Evolutionary conservation across 2,329 filamentous ascomycete species (phyloP).

Genomic region (Paramyrothecium sp.): DNA sequence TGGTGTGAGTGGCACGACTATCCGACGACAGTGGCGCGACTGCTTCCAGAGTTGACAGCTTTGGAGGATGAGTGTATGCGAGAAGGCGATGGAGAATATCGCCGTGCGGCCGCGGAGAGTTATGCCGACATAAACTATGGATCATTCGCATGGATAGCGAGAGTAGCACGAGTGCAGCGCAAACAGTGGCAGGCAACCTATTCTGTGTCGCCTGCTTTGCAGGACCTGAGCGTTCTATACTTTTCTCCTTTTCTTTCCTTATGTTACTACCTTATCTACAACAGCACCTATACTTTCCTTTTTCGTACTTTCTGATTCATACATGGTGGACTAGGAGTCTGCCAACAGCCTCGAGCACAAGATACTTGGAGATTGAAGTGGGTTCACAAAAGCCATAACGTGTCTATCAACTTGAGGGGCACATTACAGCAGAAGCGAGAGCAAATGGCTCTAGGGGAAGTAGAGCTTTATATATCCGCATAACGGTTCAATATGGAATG

Average conservation of each 20-base stretch:
- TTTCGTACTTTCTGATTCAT: conserved; percentile 26
- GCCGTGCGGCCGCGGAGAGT: too few relatives aligned
- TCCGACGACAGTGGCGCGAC: neutral
- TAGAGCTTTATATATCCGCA: too few relatives aligned
- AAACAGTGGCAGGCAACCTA: neutral
- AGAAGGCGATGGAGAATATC: too few relatives aligned
- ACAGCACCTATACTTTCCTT: conserved; percentile 10
- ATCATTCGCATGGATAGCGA: neutral
- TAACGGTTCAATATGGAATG: too few relatives aligned
- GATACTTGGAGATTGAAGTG: conserved; percentile 24
- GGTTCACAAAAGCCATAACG: too few relatives aligned
- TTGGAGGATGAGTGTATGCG: too few relatives aligned
- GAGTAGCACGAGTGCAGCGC: neutral
- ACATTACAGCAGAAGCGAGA: too few relatives aligned
- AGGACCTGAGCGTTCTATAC: neutral
- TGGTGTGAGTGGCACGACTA: conserved; percentile 4
- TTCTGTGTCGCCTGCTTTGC: neutral
- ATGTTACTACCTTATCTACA: neutral
- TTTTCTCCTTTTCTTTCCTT: neutral
- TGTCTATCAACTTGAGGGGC: too few relatives aligned
- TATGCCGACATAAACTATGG: too few relatives aligned
- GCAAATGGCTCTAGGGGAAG: too few relatives aligned
- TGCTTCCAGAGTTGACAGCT: too few relatives aligned
- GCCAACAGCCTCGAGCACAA: conserved; percentile 25
- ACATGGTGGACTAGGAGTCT: conserved; percentile 30